These are phyloP conservation scores for Didymellaceae sp. DNA, from an alignment of 2,329 filamentous ascomycete genomes.

Conservation along the genomic window DNA sequence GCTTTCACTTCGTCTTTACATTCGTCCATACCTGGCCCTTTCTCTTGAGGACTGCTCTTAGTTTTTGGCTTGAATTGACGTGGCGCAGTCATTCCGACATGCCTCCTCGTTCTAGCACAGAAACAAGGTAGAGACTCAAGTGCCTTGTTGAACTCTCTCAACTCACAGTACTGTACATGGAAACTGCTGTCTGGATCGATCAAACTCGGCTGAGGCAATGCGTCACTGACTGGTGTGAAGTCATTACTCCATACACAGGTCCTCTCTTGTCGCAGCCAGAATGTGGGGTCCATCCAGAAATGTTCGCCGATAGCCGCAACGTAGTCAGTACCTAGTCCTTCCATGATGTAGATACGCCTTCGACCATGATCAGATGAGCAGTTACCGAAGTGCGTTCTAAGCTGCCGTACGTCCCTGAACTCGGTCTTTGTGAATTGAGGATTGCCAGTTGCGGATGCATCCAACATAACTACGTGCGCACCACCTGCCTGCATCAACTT, in stretches of 20 bases:
- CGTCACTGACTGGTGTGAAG: conserved; percentile 44
- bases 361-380: conserved; percentile 16
- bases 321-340: conserved; percentile 41
- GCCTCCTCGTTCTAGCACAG: conserved; percentile 37
- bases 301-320: conserved; percentile 37
- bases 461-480: conserved; percentile 37
- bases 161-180: conserved; percentile 44
- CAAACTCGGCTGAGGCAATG: conserved; percentile 39
- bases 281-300: conserved; percentile 45
- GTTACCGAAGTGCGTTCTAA: conserved; percentile 26
- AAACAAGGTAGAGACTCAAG: conserved; percentile 36
- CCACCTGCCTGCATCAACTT: conserved; percentile 25
- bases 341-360: conserved; percentile 43
- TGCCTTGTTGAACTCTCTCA: conserved; percentile 39
- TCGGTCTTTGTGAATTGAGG: conserved; percentile 22
- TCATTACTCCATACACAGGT: conserved; percentile 46
- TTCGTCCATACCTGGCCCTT: not conserved
- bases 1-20: not conserved
- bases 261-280: conserved; percentile 43
- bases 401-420: conserved; percentile 13
- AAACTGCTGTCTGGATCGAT: conserved; percentile 36
- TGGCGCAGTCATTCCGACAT: conserved; percentile 44
- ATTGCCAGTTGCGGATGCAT: conserved; percentile 19
- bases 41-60: not conserved
- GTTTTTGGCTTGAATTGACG: conserved; percentile 1